These are phyloP conservation scores for Lathyrus oleraceus DNA, from an alignment of 306 rosid species.

Conservation along the genomic window DNA sequence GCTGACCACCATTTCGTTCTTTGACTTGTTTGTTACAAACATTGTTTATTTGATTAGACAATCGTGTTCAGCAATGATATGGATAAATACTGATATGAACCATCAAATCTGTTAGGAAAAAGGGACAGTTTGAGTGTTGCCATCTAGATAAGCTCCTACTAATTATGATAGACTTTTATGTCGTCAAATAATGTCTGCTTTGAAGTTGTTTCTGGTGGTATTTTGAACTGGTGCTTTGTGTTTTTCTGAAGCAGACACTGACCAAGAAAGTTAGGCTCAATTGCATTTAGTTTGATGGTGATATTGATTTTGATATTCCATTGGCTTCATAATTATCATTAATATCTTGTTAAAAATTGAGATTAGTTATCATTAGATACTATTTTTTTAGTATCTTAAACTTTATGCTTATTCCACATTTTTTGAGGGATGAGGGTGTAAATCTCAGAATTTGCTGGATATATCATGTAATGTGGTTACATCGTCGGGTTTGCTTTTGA, in stretches of 20 bases:
- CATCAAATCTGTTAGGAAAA: too few relatives aligned
- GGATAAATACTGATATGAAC: too few relatives aligned
- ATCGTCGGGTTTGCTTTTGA: slow-evolving; percentile 1
- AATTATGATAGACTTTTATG: too few relatives aligned
- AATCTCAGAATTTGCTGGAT: slow-evolving; percentile 24
- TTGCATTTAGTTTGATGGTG: slow-evolving; percentile 3
- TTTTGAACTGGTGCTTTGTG: neutral
- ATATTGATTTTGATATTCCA: slow-evolving; percentile 5
- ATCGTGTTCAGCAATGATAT: too few relatives aligned
- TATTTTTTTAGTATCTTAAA: neutral
- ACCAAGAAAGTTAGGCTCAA: slow-evolving; percentile 9
- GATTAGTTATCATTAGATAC: slow-evolving; percentile 1
- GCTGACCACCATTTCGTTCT: too few relatives aligned
- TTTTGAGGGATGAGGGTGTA: neutral
- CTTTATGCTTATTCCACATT: neutral
- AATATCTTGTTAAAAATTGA: too few relatives aligned
- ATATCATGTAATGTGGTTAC: slow-evolving; percentile 19
- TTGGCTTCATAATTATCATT: slow-evolving; percentile 24
- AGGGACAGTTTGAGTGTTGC: too few relatives aligned
- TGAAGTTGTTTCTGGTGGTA: slow-evolving; percentile 21
- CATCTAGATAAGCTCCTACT: too few relatives aligned
- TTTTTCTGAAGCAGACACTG: too few relatives aligned
- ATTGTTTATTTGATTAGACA: too few relatives aligned
- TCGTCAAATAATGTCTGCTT: too few relatives aligned
- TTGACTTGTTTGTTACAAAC: too few relatives aligned